Conservation (phyloP, 257 asterid species). For the Nicotiana attenuata region DNA sequence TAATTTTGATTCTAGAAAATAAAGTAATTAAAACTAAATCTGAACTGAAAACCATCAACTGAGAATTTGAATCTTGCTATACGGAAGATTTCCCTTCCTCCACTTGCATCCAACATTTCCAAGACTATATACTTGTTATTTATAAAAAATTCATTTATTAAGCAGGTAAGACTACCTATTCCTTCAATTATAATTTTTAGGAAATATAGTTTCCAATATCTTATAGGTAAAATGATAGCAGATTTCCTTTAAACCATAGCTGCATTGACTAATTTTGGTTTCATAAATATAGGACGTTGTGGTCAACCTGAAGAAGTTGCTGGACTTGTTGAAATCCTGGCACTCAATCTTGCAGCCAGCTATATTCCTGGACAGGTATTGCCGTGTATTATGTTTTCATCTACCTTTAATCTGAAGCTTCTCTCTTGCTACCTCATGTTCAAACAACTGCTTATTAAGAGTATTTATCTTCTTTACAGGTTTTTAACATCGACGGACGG, state of each 20-base stretch:
- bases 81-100: background rate
- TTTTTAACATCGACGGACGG: slow-evolving; percentile 80
- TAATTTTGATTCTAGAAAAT: no score
- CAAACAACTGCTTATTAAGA: background rate
- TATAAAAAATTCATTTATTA: background rate
- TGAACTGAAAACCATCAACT: background rate
- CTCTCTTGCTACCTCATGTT: background rate
- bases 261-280: background rate
- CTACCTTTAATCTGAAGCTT: background rate
- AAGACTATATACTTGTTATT: background rate
- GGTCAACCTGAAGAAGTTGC: slow-evolving; percentile 54
- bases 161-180: background rate
- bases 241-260: background rate
- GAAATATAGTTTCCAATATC: background rate
- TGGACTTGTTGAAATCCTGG: slow-evolving; percentile 40
- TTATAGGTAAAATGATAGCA: background rate
- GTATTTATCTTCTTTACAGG: slow-evolving; percentile 32
- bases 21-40: no score
- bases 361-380: slow-evolving; percentile 94
- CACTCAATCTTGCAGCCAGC: slow-evolving; percentile 60
- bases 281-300: slow-evolving; percentile 31
- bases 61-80: background rate
- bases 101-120: background rate
- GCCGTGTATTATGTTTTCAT: background rate
- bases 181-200: background rate